phyloP scores from a whole-genome alignment of 345 rosid species.

The Eutrema yunnanense region DNA sequence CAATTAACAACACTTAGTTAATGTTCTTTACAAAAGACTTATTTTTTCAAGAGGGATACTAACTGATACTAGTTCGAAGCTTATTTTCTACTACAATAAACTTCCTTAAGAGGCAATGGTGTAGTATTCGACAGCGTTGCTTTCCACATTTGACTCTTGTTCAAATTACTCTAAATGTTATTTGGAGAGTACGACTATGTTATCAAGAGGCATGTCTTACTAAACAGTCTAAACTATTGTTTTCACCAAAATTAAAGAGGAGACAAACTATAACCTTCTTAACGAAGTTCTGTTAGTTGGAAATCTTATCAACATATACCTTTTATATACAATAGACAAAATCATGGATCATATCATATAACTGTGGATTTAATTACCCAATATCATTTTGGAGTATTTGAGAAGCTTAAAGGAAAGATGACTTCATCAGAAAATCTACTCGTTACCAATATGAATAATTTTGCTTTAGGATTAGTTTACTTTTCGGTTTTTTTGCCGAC shows the following conservation, averaged over 20 bases:
- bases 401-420: neutral
- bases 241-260: neutral
- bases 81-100: neutral
- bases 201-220: neutral
- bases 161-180: neutral
- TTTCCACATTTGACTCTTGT: neutral
- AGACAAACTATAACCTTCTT: neutral
- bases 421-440: neutral
- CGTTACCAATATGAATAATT: neutral
- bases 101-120: neutral
- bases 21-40: neutral
- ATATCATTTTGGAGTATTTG: neutral
- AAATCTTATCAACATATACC: neutral
- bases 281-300: neutral
- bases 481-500: neutral
- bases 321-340: neutral
- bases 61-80: neutral
- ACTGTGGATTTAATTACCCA: too few species aligned
- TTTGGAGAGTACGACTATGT: neutral
- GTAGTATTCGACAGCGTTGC: neutral
- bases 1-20: too few species aligned
- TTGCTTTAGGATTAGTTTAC: neutral
- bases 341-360: neutral
- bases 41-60: neutral
- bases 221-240: neutral